Conservation (phyloP, 169 alveolate species). For the Eimeria necatrix region DNA sequence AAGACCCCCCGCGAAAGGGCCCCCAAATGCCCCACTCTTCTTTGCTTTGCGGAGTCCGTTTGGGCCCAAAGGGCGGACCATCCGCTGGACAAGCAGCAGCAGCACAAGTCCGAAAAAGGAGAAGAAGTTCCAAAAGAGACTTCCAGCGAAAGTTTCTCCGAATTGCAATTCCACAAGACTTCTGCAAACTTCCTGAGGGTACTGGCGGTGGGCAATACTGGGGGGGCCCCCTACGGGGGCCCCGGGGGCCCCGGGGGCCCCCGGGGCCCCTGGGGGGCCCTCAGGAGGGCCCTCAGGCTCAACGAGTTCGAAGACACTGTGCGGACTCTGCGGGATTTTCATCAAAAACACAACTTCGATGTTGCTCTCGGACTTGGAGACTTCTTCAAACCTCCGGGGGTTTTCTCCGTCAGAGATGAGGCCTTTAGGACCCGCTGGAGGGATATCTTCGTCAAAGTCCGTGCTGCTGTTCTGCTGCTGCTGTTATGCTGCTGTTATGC, state of each 20-base stretch:
- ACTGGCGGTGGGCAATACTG: slow-evolving; percentile 58
- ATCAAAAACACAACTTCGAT: slow-evolving; percentile 53
- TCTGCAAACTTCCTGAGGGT: slow-evolving; percentile 65
- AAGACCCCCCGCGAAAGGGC: slow-evolving; percentile 18
- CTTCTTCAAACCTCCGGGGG: slow-evolving; percentile 49
- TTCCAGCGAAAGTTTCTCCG: background rate
- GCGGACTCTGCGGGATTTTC: slow-evolving; percentile 37
- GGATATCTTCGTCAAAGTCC: slow-evolving; percentile 73
- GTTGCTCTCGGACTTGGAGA: slow-evolving; percentile 73
- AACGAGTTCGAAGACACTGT: slow-evolving; percentile 62
- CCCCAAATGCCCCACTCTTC: slow-evolving; percentile 75
- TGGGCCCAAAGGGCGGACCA: slow-evolving; percentile 45
- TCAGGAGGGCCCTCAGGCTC: slow-evolving; percentile 15
- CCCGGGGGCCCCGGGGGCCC: background rate
- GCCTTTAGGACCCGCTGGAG: slow-evolving; percentile 25
- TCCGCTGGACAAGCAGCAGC: background rate
- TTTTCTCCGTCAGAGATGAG: slow-evolving; percentile 18
- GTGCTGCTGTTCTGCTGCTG: background rate
- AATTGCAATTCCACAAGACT: background rate
- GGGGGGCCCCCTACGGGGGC: background rate
- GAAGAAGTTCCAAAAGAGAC: background rate
- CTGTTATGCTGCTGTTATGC: too few species aligned
- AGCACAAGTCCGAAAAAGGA: background rate
- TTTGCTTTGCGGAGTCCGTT: slow-evolving; percentile 10
- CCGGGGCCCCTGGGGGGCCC: background rate